Conservation (phyloP, 345 rosid species). For the Pistacia integerrima region DNA sequence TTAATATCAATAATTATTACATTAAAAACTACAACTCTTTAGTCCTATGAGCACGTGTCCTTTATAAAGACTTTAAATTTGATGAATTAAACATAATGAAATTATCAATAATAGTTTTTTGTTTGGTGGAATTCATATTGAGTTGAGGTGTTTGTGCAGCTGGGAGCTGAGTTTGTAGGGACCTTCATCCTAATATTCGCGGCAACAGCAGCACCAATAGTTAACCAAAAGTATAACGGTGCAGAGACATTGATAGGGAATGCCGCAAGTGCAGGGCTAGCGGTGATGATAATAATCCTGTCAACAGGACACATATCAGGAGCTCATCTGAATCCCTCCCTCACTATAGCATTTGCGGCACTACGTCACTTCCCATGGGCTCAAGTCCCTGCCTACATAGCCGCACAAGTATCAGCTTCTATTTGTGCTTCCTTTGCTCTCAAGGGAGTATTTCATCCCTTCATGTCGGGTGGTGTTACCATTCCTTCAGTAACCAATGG, state of each 20-base stretch:
- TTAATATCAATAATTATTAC: no score
- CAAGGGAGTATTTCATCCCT: conserved; percentile 83
- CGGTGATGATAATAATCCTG: conserved; percentile 88
- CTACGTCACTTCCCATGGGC: conserved; percentile 93
- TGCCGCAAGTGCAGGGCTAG: conserved; percentile 89
- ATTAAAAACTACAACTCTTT: no score
- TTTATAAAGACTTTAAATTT: no score
- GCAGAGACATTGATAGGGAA: conserved; percentile 86
- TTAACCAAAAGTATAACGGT: conserved; percentile 75
- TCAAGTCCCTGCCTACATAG: conserved; percentile 89
- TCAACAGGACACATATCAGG: conserved; percentile 97
- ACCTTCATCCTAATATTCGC: conserved; percentile 90
- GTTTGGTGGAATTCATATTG: no score
- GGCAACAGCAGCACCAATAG: conserved; percentile 93
- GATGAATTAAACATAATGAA: no score
- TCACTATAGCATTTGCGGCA: conserved; percentile 87
- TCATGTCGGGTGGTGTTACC: conserved; percentile 95
- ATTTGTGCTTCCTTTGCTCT: conserved; percentile 93
- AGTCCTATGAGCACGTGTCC: no score
- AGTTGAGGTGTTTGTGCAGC: conserved; percentile 33
- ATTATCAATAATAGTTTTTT: no score
- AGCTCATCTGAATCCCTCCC: conserved; percentile 92
- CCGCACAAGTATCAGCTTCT: conserved; percentile 88
- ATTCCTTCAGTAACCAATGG: conserved; percentile 73
- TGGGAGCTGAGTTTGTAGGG: conserved; percentile 98